Percentiles rank a stretch among this genome's conserved stretches.
Conservation (phyloP, 1,284 basidiomycete genomes). For the Schizophyllum commune region DNA sequence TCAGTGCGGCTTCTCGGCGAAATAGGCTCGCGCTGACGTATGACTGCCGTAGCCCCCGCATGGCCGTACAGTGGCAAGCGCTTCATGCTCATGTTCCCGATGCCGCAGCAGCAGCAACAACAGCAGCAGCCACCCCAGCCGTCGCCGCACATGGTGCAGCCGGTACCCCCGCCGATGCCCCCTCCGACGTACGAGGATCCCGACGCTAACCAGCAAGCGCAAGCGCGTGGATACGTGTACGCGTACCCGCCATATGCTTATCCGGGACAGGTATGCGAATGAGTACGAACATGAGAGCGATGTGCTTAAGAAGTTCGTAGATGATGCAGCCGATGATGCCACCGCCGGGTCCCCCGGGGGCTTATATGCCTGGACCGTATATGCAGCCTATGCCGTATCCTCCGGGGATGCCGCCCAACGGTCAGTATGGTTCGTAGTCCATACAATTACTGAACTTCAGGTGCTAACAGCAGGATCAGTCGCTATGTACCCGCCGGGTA, state of each 20-base stretch:
- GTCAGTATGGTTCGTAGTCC: constrained; percentile 26
- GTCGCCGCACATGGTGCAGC: constrained; percentile 49
- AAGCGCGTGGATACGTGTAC: constrained; percentile 58
- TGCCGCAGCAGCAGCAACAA: constrained; percentile 45
- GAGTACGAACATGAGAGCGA: neutral
- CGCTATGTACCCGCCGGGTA: constrained; percentile 80
- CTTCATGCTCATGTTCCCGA: constrained; percentile 71
- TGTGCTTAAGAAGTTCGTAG: constrained; percentile 28
- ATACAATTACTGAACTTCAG: neutral
- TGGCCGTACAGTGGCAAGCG: constrained; percentile 91
- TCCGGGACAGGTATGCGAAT: constrained; percentile 54
- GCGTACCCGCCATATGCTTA: constrained; percentile 69
- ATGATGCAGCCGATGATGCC: constrained; percentile 70
- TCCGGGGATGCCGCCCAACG: constrained; percentile 67
- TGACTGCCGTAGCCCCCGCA: constrained; percentile 41
- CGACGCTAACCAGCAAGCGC: constrained; percentile 42
- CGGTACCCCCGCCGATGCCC: constrained; percentile 46
- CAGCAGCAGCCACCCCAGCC: constrained; percentile 39
- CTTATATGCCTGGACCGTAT: constrained; percentile 68
- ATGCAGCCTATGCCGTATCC: constrained; percentile 81
- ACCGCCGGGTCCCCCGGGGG: constrained; percentile 63
- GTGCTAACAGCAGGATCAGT: constrained; percentile 8
- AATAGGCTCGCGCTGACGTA: neutral
- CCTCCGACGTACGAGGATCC: constrained; percentile 68
- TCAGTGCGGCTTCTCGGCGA: constrained; percentile 31